These are phyloP conservation scores for Lactarius indigo DNA, from an alignment of 768 basidiomycete species.

Conservation along the genomic window DNA sequence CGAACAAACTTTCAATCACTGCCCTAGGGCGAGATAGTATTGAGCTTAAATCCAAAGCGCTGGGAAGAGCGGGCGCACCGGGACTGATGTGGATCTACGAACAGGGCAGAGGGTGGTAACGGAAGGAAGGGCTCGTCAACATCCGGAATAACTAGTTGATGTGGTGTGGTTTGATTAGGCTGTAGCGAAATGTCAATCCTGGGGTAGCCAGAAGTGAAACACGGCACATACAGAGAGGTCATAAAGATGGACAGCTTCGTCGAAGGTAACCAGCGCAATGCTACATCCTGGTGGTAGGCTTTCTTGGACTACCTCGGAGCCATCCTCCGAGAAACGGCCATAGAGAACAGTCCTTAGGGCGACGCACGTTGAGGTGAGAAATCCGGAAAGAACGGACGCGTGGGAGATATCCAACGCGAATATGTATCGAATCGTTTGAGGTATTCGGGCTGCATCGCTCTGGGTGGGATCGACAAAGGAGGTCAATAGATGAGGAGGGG, in stretches of 20 bases:
- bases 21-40: conserved; percentile 38
- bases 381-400: conserved; percentile 64
- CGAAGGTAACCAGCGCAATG: conserved; percentile 83
- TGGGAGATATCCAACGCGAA: conserved; percentile 84
- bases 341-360: conserved; percentile 62
- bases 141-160: conserved; percentile 81
- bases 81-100: conserved; percentile 70
- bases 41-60: conserved; percentile 2
- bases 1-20: conserved; percentile 64
- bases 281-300: conserved; percentile 53
- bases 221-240: conserved; percentile 69
- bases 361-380: conserved; percentile 62
- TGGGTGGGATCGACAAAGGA: conserved; percentile 50
- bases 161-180: conserved; percentile 18
- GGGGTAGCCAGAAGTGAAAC: conserved; percentile 1
- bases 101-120: conserved; percentile 55
- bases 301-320: conserved; percentile 35
- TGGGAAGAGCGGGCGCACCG: conserved; percentile 41
- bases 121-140: conserved; percentile 93
- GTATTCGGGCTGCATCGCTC: conserved; percentile 43
- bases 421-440: conserved; percentile 69
- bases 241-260: conserved; percentile 79
- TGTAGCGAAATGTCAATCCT: conserved; percentile 29
- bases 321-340: conserved; percentile 46
- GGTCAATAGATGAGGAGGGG: conserved; percentile 51